phyloP scores from a whole-genome alignment of 78 protist species.

The Protostelium mycophagum region DNA sequence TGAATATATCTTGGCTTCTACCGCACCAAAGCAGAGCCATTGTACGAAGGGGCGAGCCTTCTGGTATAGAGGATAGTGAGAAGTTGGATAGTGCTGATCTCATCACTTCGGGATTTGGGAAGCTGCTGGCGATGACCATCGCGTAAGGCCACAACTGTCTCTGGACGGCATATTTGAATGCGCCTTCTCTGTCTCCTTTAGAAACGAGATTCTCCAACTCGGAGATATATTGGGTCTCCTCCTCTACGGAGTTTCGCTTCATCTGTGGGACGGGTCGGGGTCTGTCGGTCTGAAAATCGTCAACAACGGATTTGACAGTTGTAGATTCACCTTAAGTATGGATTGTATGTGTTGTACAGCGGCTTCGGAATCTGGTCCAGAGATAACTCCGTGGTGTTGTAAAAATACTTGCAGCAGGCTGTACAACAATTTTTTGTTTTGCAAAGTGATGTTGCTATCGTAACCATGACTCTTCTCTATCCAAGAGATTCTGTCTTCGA shows the following conservation, averaged over 20 bases:
- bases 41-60: background rate
- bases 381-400: background rate
- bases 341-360: background rate
- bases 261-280: background rate
- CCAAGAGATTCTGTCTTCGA: background rate
- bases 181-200: background rate
- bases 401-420: background rate
- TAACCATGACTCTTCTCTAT: background rate
- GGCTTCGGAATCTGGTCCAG: background rate
- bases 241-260: background rate
- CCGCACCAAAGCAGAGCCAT: background rate
- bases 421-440: too few species aligned
- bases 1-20: background rate
- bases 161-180: background rate
- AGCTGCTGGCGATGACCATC: background rate
- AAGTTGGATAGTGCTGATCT: background rate
- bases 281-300: background rate
- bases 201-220: background rate
- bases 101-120: background rate
- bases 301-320: background rate
- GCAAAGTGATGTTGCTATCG: background rate
- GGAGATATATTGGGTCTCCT: background rate
- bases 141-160: background rate
- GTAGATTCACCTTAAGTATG: background rate
- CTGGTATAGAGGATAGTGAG: background rate